Conservation (phyloP, 2,329 filamentous ascomycete genomes). For the Neofusicoccum cordaticola region DNA sequence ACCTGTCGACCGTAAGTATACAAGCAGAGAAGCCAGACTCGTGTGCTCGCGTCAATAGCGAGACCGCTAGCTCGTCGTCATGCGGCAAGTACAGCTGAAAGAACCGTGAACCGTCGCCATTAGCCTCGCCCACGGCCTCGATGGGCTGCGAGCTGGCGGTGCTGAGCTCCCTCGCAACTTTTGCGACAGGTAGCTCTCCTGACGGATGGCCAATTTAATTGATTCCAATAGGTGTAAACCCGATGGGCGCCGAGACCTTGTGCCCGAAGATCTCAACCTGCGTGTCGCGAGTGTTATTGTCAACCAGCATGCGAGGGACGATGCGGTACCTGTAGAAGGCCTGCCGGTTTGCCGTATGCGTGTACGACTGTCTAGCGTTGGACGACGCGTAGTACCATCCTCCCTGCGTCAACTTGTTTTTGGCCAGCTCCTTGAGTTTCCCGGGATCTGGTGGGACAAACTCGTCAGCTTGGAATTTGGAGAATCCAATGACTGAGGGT, state of each 20-base stretch:
- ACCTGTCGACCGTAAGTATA: conserved; percentile 63
- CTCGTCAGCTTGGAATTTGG: not conserved
- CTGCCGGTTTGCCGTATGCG: conserved; percentile 58
- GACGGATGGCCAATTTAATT: conserved; percentile 62
- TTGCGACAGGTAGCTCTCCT: conserved; percentile 59
- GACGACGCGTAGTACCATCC: conserved; percentile 61
- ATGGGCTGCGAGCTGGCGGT: conserved; percentile 57
- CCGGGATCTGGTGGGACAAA: conserved; percentile 45
- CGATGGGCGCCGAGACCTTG: conserved; percentile 57
- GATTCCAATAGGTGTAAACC: conserved; percentile 64
- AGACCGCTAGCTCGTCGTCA: conserved; percentile 58
- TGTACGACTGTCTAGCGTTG: conserved; percentile 55
- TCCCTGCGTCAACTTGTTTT: conserved; percentile 54
- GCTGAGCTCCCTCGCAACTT: conserved; percentile 58
- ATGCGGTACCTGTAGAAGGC: conserved; percentile 64
- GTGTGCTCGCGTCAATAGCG: conserved; percentile 55
- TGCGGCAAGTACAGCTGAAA: conserved; percentile 65
- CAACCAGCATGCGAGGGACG: conserved; percentile 59
- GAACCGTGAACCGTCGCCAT: conserved; percentile 53
- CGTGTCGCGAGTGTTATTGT: conserved; percentile 60
- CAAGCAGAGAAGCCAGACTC: conserved; percentile 56
- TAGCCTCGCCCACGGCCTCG: conserved; percentile 57
- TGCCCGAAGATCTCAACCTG: conserved; percentile 59
- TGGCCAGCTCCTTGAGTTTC: conserved; percentile 58
- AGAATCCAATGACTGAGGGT: too few relatives aligned